These are phyloP conservation scores for Collybiopsis confluens DNA, from an alignment of 768 basidiomycete genomes.

Conservation along the genomic window DNA sequence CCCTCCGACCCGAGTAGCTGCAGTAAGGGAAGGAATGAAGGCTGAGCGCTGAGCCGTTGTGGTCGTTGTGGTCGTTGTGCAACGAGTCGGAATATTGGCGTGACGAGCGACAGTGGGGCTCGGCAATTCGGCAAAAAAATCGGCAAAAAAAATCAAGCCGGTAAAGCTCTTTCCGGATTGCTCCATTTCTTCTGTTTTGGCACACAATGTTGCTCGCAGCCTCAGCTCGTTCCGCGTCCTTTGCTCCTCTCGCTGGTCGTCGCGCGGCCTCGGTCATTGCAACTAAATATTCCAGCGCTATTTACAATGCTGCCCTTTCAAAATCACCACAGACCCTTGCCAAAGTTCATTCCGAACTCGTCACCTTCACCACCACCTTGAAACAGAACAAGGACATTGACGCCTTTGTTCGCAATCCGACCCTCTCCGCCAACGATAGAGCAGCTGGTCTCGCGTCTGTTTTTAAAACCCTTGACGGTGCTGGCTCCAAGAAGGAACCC, in stretches of 20 bases:
- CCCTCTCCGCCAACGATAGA: constrained; percentile 79
- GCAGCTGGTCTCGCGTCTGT: constrained; percentile 60
- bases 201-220: constrained; percentile 55
- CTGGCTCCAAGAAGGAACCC: constrained; percentile 65
- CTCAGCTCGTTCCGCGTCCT: constrained; percentile 45
- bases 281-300: constrained; percentile 79
- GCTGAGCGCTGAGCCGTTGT: too few species aligned
- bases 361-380: constrained; percentile 64
- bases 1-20: too few species aligned
- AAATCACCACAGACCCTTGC: constrained; percentile 80
- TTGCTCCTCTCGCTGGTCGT: constrained; percentile 49
- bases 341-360: constrained; percentile 84
- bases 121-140: too few species aligned
- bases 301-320: constrained; percentile 75
- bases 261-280: constrained; percentile 78
- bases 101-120: too few species aligned
- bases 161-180: too few species aligned
- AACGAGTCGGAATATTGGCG: too few species aligned
- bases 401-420: constrained; percentile 85
- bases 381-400: constrained; percentile 58
- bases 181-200: constrained; percentile 18
- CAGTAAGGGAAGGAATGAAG: too few species aligned
- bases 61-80: too few species aligned
- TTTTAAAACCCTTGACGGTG: constrained; percentile 61
- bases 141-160: too few species aligned